Evolutionary conservation across 2,329 filamentous ascomycete genomes (phyloP), one percentile per base, ranked within the genome.

Genomic region (Fusarium chaquense): DNA sequence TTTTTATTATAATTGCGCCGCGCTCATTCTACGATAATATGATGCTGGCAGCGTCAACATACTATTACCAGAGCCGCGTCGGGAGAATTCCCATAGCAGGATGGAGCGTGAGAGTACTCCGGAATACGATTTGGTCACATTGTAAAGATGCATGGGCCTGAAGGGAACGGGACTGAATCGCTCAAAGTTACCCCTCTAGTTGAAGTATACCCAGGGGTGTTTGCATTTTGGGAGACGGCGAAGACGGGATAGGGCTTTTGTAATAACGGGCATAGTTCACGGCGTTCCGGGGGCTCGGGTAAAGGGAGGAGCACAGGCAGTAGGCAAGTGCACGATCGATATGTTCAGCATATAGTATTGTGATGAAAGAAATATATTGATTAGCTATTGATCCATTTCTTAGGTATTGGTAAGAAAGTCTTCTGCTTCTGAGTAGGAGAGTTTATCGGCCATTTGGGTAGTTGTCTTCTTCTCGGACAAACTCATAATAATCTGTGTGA

Each of bases 181-280:
- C 44, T 69, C 41, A 28, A 54, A 41, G 45, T 55, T 56, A 55
- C 49, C 61, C 58, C 54, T 57, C 60, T 55, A 59, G 45, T 67
- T 61, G 33, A 71, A 64, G 59, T 67, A 73, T 75, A 75, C 71
- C 73, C 69, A 71, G 59, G 50, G 73, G 66, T 70, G 62, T 75
- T 75, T 74, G 67, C 50, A 65, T 71, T 71, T 75, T 65, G 43
- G 59, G 58, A 61, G 55, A 51, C 53, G 55, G 72, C 62, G 55
- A 69, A 72, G 68, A 38, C 44, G 45, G 61, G 60, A 67, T 33
- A 50, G 51, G 60, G 58, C 47, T 66, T 60, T 65, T 65, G 53
- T 67, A 62, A 63, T 61, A 45, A 67, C 43, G 54, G 65, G 61
- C 71, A 76, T 74, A 58, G 51, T 63, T 74, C 63, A 73, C 46